Evolutionary conservation across 768 basidiomycete species (phyloP).

Genomic region (Tephrocybe sp.): DNA sequence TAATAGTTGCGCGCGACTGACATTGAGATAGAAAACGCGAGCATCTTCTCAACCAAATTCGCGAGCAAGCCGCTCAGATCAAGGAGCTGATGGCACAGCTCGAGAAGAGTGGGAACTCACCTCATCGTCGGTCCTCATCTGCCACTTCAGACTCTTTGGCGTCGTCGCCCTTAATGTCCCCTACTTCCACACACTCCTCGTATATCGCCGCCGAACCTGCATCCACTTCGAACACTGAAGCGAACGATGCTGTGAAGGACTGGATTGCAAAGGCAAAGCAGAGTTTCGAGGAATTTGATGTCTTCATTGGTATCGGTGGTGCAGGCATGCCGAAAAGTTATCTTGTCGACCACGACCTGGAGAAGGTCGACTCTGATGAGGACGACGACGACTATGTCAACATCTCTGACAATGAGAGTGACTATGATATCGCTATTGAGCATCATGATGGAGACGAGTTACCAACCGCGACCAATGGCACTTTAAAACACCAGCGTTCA

Average conservation of each 20-base stretch:
- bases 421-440: constrained; percentile 44
- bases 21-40: constrained; percentile 67
- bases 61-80: constrained; percentile 72
- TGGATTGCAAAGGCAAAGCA: constrained; percentile 79
- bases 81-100: constrained; percentile 70
- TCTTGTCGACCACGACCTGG: constrained; percentile 47
- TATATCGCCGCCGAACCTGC: constrained; percentile 25
- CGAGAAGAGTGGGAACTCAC: constrained; percentile 40
- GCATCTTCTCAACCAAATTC: constrained; percentile 73
- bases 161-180: constrained; percentile 37
- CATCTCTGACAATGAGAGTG: constrained; percentile 28
- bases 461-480: constrained; percentile 9
- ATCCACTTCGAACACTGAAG: constrained; percentile 31
- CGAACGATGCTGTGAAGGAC: constrained; percentile 62
- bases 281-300: constrained; percentile 66
- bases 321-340: constrained; percentile 52
- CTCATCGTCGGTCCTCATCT: constrained; percentile 18
- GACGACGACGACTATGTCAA: constrained; percentile 41
- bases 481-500: constrained; percentile 33
- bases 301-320: constrained; percentile 63
- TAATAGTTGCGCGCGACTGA: background rate
- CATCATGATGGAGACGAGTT: constrained; percentile 40
- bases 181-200: constrained; percentile 31
- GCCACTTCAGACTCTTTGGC: constrained; percentile 23
- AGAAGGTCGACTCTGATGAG: constrained; percentile 35